Evolutionary conservation across 371 early-diverging fungal genomes (phyloP), one percentile per base, ranked within the genome.

Genomic region (Mortierella sp.): DNA sequence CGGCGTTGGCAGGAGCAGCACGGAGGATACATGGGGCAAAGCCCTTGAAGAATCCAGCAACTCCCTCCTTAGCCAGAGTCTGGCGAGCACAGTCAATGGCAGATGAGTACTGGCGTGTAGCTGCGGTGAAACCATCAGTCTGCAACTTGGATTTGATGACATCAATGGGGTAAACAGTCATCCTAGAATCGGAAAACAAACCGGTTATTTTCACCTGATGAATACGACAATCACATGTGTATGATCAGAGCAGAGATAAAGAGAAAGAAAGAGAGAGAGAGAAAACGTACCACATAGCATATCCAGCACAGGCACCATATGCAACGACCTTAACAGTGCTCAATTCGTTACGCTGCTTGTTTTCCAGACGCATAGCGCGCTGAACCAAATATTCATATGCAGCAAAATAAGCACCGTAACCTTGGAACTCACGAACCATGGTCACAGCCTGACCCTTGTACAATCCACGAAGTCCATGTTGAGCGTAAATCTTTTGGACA

Each of bases 1-100:
- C 93, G 4, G 95, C 96, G 66, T 95, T 96, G 62, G 93, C 94
- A 19, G 97, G 97, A 38, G 96, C 96, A 33, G 97, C 96, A 70
- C 97, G 88, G 62, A 95, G 86, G 64, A 97, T 87, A 65, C 96
- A 94, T n/a, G 96, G 93, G 0, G 92, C 90, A 69, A 96, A 87
- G 38, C 96, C 97, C 73, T 89, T 89, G 87, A 94, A 96, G 87
- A 96, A 93, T 1, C 96, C 96, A 24, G 84, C 85, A 32, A 86
- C 72, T 6, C 96, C 95, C 73, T 94, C 94, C 62, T 82, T 87
- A 33, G 84, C 86, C 71, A 92, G 74, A 1, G 88, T 92, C 76
- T 92, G 88, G 28, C 87, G 89, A 53, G 88, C 88, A 71, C 94
- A 94, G 70, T 93, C 93, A 33, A 92, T 33, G 4, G 88, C 81